Base-by-base conservation (phyloP, 2,329 filamentous ascomycete genomes). In the Penicillium digitatum region DNA sequence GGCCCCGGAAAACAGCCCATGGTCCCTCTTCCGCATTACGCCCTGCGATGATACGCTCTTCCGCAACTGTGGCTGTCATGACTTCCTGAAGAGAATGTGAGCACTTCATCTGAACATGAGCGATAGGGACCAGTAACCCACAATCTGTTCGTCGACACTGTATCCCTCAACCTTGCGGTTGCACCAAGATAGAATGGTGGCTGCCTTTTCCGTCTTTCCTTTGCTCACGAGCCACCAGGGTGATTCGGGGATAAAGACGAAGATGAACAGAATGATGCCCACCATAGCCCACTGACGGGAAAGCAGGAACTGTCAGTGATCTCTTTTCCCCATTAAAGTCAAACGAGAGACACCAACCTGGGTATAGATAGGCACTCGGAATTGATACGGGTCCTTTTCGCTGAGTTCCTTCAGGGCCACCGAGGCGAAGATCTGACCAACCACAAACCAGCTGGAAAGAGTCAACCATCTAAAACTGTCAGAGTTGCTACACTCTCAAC, bases 361-460 rank as follows among this genome's bases (percentile, higher is more conserved):
- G 0, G 76, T 76, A 50, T 77, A 77, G 27, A 79, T 74, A 2
- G 76, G 69, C 4, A 68, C 70, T 7, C 69, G 65, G 54, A 70
- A 78, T 43, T 77, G 62, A 20, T 67, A 62, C 0, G 72, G 71
- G 27, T 72, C 22, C 7, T 48, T 49, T 9, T 60, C 52, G 38
- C 68, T 69, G 2, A 78, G 63, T 2, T 61, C 53, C 24, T 77
- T 69, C 3, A 79, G 63, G 1, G 76, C 75, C 0, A 79, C 66
- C 5, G 71, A 73, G 2, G 73, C 75, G 35, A 74, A 75, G 32
- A 79, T 72, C n/a, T 70, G 68, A 1, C 77, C 77, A 0, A 78
- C 29, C 1, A 73, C 71, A 58, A 73, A 78, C 77, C 77, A 79
- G 46, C 66, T 69, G 39, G 3, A 44, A 8, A 8, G 5, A 20